Base-by-base conservation (phyloP, 768 basidiomycete genomes). In the Infundibulicybe gibba region DNA sequence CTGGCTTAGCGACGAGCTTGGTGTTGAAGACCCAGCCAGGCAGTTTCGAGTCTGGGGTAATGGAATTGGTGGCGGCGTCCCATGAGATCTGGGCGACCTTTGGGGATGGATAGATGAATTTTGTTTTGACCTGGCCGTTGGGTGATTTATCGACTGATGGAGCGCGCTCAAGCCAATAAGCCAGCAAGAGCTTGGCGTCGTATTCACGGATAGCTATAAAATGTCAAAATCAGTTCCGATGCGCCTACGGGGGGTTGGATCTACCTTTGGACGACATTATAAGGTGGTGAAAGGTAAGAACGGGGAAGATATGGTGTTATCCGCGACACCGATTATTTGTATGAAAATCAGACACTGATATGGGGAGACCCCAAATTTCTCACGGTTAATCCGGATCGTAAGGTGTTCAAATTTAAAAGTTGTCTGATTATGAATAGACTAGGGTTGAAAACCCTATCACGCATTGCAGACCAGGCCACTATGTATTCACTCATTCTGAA, bases 151-250 rank as follows among this genome's bases (percentile, higher is more conserved):
- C 83, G 57, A 90, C 83, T 11, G 87, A 62, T 21, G 94, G 90
- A 11, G 93, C 88, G 52, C 93, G 84, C 67, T 90, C 83, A 53
- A 98, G 86, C 94, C 94, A 97, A 78, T 97, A 97, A 33, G 94
- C 91, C 25, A 98, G 77, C 54, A 98, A 80, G 57, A 97, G 90
- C 77, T 98, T 99, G 56, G 95, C 95, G 66, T 99, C 95, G 78
- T 93, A 98, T 78, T 97, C 94, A 63, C 90, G 88, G 74, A 97
- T 95, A 57, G 75, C 75, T 75, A 53, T 20, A 41, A 20, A 21
- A 11, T 35, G 15, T 3, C 35, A 25, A 19, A 38, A 38, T 38
- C n/a, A 38, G 35, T 10, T 6, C 10, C n/a, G 17, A 19, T 25
- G 13, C 21, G 47, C 10, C 17, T 14, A 43, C 40, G 17, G 14